phyloP scores from a whole-genome alignment of 345 rosid species.

The Firmiana major region DNA sequence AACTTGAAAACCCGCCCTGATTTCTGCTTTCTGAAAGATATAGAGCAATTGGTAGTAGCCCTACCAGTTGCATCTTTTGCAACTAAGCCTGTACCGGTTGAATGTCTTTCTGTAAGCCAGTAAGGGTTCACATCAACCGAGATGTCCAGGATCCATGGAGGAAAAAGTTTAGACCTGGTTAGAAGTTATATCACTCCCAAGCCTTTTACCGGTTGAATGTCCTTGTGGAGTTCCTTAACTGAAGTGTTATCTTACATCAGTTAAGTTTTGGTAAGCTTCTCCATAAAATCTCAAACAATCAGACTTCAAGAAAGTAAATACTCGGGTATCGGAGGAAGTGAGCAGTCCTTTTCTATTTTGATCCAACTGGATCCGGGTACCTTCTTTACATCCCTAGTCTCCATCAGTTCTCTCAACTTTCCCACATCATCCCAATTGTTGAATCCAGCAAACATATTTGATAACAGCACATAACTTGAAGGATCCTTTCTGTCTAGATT shows the following conservation, averaged over 20 bases:
- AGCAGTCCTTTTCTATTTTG: conserved; percentile 7
- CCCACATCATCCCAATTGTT: conserved; percentile 45
- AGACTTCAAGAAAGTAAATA: neutral
- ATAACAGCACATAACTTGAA: conserved; percentile 45
- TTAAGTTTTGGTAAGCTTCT: neutral
- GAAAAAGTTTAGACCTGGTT: neutral
- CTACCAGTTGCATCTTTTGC: neutral
- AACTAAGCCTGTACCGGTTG: neutral
- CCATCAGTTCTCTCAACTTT: conserved; percentile 39
- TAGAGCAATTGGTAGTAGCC: neutral
- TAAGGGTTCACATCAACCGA: neutral
- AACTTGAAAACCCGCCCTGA: no score
- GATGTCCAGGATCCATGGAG: neutral
- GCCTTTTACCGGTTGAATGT: neutral
- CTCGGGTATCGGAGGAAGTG: neutral
- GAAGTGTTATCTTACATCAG: neutral
- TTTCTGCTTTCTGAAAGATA: no score
- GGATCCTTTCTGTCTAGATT: conserved; percentile 33
- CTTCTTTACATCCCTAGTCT: conserved; percentile 46
- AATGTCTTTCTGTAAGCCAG: no score
- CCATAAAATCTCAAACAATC: neutral
- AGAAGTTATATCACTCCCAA: neutral
- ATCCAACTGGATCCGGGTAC: conserved; percentile 59
- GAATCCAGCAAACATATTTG: conserved; percentile 48
- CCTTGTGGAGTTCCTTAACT: neutral